These are phyloP conservation scores for Tricholoma matsutake DNA, from an alignment of 768 basidiomycete genomes.

Conservation along the genomic window DNA sequence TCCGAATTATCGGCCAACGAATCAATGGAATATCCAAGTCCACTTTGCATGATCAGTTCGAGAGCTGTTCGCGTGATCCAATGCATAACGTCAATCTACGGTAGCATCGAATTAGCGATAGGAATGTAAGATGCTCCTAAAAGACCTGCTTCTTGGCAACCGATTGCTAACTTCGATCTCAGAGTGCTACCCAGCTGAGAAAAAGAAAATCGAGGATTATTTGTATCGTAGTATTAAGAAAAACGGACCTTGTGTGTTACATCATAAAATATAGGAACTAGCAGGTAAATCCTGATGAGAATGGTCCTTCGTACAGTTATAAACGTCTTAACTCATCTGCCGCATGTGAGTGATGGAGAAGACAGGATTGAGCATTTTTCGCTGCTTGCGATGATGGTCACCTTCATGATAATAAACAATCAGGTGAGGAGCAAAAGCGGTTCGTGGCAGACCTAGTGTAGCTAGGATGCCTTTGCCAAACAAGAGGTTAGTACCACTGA, in stretches of 20 bases:
- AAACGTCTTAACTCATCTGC: constrained; percentile 14
- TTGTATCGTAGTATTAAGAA: too few relatives aligned
- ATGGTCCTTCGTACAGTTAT: background rate
- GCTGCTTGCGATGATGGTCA: constrained; percentile 12
- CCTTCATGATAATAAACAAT: constrained; percentile 2
- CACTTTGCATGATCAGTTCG: constrained; percentile 29
- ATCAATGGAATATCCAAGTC: constrained; percentile 31
- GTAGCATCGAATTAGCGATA: background rate
- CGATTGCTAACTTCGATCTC: constrained; percentile 3
- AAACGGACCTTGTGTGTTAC: constrained; percentile 13
- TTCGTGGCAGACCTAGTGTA: constrained; percentile 3
- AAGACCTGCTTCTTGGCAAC: constrained; percentile 11
- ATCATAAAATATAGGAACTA: background rate
- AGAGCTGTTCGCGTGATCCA: constrained; percentile 30
- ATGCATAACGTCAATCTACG: constrained; percentile 24
- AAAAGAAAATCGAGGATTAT: too few relatives aligned
- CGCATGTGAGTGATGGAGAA: constrained; percentile 36
- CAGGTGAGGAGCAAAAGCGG: too few relatives aligned
- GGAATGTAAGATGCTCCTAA: background rate
- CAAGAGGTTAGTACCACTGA: background rate
- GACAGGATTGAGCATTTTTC: constrained; percentile 33
- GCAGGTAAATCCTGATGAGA: background rate
- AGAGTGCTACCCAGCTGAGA: constrained; percentile 4
- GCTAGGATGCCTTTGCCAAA: constrained; percentile 6
- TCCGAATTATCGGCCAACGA: constrained; percentile 21